Evolutionary conservation across 1,284 basidiomycete species (phyloP), one percentile per base, ranked within the genome.

Genomic region (Ganoderma boninense): DNA sequence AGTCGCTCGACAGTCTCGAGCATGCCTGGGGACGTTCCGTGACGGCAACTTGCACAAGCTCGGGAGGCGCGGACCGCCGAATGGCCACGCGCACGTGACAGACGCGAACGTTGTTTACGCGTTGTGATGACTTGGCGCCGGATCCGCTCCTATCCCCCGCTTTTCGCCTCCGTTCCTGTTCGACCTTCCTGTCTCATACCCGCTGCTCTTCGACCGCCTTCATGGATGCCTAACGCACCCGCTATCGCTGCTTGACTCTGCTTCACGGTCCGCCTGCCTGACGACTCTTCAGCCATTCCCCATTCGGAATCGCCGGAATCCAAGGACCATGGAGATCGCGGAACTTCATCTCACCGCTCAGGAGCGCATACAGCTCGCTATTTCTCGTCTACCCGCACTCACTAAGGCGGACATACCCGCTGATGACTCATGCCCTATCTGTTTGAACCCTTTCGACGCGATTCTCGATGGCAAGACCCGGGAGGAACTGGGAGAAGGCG

Each of bases 371-470:
- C 70, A 73, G 49, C 74, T 73, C 42, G 79, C 79, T 4, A 74
- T 90, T 40, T 77, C 81, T 23, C 75, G 76, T 43, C 82, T 91
- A 13, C 87, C 89, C 1, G 74, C 78, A 4, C 81, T 90, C n/a
- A 70, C 75, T 2, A 78, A 82, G 60, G 77, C 85, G n/a, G 78
- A 83, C 4, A 78, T 88, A 43, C 82, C 84, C 52, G 71, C 80
- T 32, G 85, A 88, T 29, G 89, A 91, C 69, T 80, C 82, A 26
- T 92, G 91, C 76, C 87, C 90, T 0, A 91, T 92, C 71, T 92
- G 90, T 78, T 82, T 92, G 49, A 79, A 85, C 35, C 76, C 88
- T 0, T 89, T 92, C 71, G 77, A 81, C 8, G 73, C 79, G 2
- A 80, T 89, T 32, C 74, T 88, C 57, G 79, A 81, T n/a, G 82